Conservation (phyloP, 805 yeast species). For the Candida ascalaphidarum region DNA sequence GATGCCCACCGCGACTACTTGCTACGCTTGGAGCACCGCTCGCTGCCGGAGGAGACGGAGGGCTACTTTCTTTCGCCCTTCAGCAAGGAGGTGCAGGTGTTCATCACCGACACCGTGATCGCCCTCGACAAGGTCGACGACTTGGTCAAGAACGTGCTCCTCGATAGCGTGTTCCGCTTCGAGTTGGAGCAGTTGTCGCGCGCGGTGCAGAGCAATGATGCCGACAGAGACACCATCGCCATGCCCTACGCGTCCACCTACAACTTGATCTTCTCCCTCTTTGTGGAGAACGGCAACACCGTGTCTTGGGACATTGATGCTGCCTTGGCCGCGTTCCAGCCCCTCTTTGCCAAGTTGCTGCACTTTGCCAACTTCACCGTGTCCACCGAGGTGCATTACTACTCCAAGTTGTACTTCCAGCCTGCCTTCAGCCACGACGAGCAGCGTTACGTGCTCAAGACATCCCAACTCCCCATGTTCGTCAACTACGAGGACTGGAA, state of each 20-base stretch:
- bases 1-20: conserved; percentile 23
- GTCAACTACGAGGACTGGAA: conserved; percentile 86
- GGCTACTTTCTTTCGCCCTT: conserved; percentile 27
- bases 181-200: conserved; percentile 26
- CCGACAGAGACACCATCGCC: conserved; percentile 26
- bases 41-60: conserved; percentile 10
- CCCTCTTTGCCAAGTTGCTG: conserved; percentile 44
- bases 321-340: conserved; percentile 44
- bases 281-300: conserved; percentile 61
- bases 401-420: conserved; percentile 33
- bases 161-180: conserved; percentile 29
- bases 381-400: conserved; percentile 73
- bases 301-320: conserved; percentile 67
- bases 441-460: conserved; percentile 28
- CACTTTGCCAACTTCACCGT: conserved; percentile 63
- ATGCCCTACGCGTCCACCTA: conserved; percentile 55
- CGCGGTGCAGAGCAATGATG: conserved; percentile 3
- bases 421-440: conserved; percentile 13
- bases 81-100: conserved; percentile 21
- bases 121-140: conserved; percentile 21
- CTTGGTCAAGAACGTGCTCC: conserved; percentile 24
- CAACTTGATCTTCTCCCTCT: conserved; percentile 68
- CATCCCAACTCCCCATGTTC: conserved; percentile 59
- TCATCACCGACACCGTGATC: conserved; percentile 15
- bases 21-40: conserved; percentile 20